Evolutionary conservation across 1,284 basidiomycete genomes (phyloP).

Genomic region (Mycosarcoma mackinlayi): DNA sequence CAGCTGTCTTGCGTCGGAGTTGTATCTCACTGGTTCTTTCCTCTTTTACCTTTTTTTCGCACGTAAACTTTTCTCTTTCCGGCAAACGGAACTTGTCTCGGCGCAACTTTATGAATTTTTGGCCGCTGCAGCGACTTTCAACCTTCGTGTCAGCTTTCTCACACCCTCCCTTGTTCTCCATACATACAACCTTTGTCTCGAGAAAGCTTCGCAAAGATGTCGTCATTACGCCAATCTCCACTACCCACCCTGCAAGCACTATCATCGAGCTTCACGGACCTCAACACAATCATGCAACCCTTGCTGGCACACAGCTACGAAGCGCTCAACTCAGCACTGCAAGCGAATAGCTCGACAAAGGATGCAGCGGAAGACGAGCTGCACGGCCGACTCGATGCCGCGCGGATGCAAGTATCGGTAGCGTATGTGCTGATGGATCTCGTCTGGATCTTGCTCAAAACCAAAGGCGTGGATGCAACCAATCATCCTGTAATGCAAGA

Average conservation of each 20-base stretch:
- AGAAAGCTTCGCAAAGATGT: constrained; percentile 28
- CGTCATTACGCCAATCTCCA: constrained; percentile 37
- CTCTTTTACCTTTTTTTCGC: constrained; percentile 19
- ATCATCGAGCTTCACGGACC: constrained; percentile 26
- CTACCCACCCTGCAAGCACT: constrained; percentile 36
- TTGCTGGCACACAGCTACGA: constrained; percentile 35
- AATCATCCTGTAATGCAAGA: constrained; percentile 55
- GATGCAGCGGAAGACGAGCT: constrained; percentile 28
- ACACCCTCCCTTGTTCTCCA: too few relatives aligned
- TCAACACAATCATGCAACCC: constrained; percentile 24
- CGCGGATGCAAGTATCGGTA: constrained; percentile 47
- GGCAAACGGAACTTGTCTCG: constrained; percentile 20
- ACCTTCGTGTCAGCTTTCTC: too few relatives aligned
- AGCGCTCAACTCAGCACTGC: constrained; percentile 25
- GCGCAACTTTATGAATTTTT: constrained; percentile 7
- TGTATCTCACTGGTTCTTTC: too few relatives aligned
- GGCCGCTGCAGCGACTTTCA: constrained; percentile 1
- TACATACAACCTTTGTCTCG: constrained; percentile 4
- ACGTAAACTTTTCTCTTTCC: constrained; percentile 17
- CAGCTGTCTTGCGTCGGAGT: constrained; percentile 33
- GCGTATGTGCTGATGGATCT: constrained; percentile 59
- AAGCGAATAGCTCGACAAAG: constrained; percentile 15
- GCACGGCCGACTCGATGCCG: constrained; percentile 51
- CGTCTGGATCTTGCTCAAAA: constrained; percentile 59
- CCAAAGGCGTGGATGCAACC: constrained; percentile 49